phyloP scores from a whole-genome alignment of 2,329 filamentous ascomycete species.

The Aspergillus hiratsukae region DNA sequence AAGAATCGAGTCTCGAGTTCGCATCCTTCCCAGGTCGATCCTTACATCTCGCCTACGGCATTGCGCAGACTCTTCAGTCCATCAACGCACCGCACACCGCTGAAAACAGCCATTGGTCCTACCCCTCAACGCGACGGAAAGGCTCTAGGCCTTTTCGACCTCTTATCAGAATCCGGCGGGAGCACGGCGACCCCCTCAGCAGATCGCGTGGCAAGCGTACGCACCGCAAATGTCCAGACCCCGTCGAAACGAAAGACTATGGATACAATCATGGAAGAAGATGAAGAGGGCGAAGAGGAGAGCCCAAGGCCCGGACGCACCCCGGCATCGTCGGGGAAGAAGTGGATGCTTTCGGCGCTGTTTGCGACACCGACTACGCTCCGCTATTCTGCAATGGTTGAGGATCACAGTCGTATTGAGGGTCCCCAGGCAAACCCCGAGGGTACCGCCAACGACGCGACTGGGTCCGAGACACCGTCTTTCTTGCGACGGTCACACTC shows the following conservation, averaged over 20 bases:
- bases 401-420: constrained; percentile 23
- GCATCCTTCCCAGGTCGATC: constrained; percentile 40
- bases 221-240: constrained; percentile 30
- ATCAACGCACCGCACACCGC: constrained; percentile 29
- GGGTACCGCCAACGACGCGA: constrained; percentile 9
- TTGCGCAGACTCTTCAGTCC: constrained; percentile 37
- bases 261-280: constrained; percentile 26
- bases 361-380: constrained; percentile 44
- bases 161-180: constrained; percentile 40
- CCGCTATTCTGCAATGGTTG: constrained; percentile 39
- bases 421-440: constrained; percentile 1
- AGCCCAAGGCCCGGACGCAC: constrained; percentile 29
- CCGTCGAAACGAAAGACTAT: constrained; percentile 32
- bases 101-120: constrained; percentile 42
- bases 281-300: constrained; percentile 23
- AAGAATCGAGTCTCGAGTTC: constrained; percentile 18
- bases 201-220: constrained; percentile 22
- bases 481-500: constrained; percentile 38
- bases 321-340: constrained; percentile 41
- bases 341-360: constrained; percentile 42
- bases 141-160: constrained; percentile 45
- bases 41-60: constrained; percentile 41
- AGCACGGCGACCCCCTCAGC: constrained; percentile 33
- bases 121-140: constrained; percentile 48
- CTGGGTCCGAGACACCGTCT: constrained; percentile 34